Conservation (phyloP, 768 basidiomycete genomes). For the Rhodosporidiobolus sp. region DNA sequence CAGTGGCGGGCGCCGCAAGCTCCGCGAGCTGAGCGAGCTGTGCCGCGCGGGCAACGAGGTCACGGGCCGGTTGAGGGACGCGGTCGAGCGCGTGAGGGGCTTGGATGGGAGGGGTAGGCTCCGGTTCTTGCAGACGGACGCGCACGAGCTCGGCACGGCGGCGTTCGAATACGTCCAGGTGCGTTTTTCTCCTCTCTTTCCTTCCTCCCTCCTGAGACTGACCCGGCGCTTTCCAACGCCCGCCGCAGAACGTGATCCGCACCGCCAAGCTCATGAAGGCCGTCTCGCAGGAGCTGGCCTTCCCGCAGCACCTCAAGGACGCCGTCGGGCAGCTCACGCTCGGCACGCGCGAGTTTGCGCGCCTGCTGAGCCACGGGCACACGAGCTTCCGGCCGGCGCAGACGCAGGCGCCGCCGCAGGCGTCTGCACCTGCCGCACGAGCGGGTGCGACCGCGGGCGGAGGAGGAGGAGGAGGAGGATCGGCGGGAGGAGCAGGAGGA, state of each 20-base stretch:
- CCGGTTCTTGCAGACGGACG: slow-evolving; percentile 28
- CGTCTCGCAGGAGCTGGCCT: slow-evolving; percentile 32
- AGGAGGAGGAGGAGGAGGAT: neutral
- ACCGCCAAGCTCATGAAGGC: slow-evolving; percentile 38
- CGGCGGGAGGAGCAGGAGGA: neutral
- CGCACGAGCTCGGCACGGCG: slow-evolving; percentile 20
- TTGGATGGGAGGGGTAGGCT: slow-evolving; percentile 19
- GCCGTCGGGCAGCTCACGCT: slow-evolving; percentile 39
- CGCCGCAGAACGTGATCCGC: slow-evolving; percentile 35
- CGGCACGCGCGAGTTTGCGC: slow-evolving; percentile 37
- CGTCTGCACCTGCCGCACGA: neutral
- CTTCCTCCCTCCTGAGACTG: neutral
- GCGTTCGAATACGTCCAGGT: slow-evolving; percentile 40
- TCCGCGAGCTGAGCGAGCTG: slow-evolving; percentile 32
- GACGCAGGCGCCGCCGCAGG: neutral
- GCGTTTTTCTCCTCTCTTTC: neutral
- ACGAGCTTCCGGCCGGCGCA: slow-evolving; percentile 6
- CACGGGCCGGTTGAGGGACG: slow-evolving; percentile 19
- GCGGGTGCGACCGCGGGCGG: neutral
- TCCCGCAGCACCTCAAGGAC: slow-evolving; percentile 32
- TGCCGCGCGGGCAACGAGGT: slow-evolving; percentile 32
- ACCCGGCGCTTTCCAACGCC: neutral
- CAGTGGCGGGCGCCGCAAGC: slow-evolving; percentile 11
- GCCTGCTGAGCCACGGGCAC: slow-evolving; percentile 18
- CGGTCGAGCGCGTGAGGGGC: slow-evolving; percentile 29